Base-by-base conservation (phyloP, 2,329 filamentous ascomycete genomes). In the Fusarium tanahbumbuense region DNA sequence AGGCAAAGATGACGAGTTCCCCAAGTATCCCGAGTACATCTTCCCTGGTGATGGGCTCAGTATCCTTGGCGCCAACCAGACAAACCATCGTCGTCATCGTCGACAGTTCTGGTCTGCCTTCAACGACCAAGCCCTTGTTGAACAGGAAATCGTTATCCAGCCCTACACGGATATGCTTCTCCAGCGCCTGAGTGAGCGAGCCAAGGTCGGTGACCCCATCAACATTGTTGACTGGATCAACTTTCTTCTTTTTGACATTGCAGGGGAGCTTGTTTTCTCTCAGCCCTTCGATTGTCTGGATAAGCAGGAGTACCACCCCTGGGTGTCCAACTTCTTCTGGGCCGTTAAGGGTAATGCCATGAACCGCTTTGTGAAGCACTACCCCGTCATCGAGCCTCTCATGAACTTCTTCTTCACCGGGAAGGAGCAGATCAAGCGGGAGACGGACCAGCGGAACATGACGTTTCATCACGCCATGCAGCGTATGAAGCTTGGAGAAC, bases 391-490 rank as follows among this genome's bases (percentile, higher is more conserved):
- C 2, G 27, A 30, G 11, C 50, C 37, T 4, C 8, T 54, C 15
- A 22, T 42, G 6, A 42, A 42, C 15, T 54, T 42, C 8, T 15
- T 54, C 13, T 42, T 42, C 5, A 42, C 37, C 2, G 34, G 34
- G 5, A 54, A 54, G 5, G 27, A 54, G 37, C 34, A 54, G 23
- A 42, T 54, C 12, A 37, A 42, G 25, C 46, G 46, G 5, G 46
- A 48, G n/a, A 40, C 50, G 18, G 37, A 54, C 6, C 50, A 54
- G n/a, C 41, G 41, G 15, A 46, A 56, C 11, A 56, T 56, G 53
- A 56, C 53, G 18, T 46, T 46, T 6, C 41, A 46, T n/a, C 25
- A 56, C 22, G 53, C 41, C 28, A 46, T 46, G 41, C 41, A 47
- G 7, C 53, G 53, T 20, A 46, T 56, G 41, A 46, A 46, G 41